Evolutionary conservation across 2,329 filamentous ascomycete genomes (phyloP), one percentile per base, ranked within the genome.

Genomic region (Xylaria sp.): DNA sequence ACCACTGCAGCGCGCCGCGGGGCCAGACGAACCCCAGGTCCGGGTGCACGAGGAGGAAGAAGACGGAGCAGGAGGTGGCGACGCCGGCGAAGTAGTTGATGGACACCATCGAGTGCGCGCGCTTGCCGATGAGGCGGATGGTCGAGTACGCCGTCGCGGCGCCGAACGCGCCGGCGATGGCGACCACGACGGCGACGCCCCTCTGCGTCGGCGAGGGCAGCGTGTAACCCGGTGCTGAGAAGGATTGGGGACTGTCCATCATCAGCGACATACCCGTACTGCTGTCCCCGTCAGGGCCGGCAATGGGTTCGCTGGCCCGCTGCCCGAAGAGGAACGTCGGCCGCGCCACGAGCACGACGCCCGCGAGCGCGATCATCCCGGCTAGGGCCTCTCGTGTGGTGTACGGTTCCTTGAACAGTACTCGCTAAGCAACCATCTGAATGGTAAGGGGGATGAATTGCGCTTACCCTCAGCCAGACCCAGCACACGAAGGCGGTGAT

Each of bases 31-130:
- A 73, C 2, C 69, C 63, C 20, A 78, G 63, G 29, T 69, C 70
- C 0, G 78, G 78, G 22, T 76, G 68, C 7, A 74, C 55, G 11
- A 75, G 74, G 66, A 92, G 82, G 38, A 83, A 81, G 1, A 86
- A 63, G 1, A 81, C 71, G 7, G 86, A 89, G 46, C 90, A 83
- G 0, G 90, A 63, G 0, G 85, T 88, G 38, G 87, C 88, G 69
- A 85, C 79, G 0, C 75, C 74, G 1, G 87, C 85, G 67, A 93
- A 92, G 69, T 92, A 93, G 59, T 89, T 92, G 7, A 93, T 89
- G 24, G 81, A 86, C 39, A 93, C 82, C 16, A 94, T 80, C 0
- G 90, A 86, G 67, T 93, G 90, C 0, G 87, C 87, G 18, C 89
- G 78, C 61, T 84, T 83, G 1, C 90, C 90, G 54, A 93, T 91